Base-by-base conservation (phyloP, 495 filamentous ascomycete species). In the Neurospora intermedia region DNA sequence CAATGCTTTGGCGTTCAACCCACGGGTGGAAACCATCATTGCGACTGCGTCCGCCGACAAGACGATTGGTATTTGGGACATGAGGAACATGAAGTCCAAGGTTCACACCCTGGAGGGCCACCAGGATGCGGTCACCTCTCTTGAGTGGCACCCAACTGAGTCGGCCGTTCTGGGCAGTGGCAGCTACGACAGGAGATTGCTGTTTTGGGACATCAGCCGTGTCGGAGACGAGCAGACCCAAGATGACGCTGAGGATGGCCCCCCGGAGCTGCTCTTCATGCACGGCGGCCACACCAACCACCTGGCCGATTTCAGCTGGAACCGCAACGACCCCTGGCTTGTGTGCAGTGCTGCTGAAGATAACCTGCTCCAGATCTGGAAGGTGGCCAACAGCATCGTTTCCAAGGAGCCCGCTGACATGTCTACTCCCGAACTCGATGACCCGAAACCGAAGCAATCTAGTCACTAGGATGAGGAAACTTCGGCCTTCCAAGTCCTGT, bases 191-290 rank as follows among this genome's bases (percentile, higher is more conserved):
- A 89, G 96, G 16, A 88, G 97, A 74, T 91, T 99, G 70, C 90
- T 95, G 82, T 96, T 98, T 84, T 99, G 96, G 96, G 96, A 99
- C 78, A 83, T 97, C 41, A 93, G 92, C 81, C 87, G 89, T 71
- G 90, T 94, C 43, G 96, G 96, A 31, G 93, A 96, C 76, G 96
- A 99, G 83, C 96, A 98, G 82, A 91, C 90, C 9, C 92, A 93
- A 0, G 96, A 98, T 72, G 96, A 99, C 82, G 89, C 89, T n/a
- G 96, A 98, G 75, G 96, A 99, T 81, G 96, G 96, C 1, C 93
- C 94, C 10, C 96, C 96, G 48, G 96, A 99, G 81, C 86, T 99
- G 91, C 84, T 97, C 16, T 99, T 99, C 81, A 99, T 99, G 96
- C 96, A 99, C 77, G 96, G 96, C 73, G 96, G 96, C 31, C 96